Conservation (phyloP, 352 stramenopile species). For the Pythium coloratum region DNA sequence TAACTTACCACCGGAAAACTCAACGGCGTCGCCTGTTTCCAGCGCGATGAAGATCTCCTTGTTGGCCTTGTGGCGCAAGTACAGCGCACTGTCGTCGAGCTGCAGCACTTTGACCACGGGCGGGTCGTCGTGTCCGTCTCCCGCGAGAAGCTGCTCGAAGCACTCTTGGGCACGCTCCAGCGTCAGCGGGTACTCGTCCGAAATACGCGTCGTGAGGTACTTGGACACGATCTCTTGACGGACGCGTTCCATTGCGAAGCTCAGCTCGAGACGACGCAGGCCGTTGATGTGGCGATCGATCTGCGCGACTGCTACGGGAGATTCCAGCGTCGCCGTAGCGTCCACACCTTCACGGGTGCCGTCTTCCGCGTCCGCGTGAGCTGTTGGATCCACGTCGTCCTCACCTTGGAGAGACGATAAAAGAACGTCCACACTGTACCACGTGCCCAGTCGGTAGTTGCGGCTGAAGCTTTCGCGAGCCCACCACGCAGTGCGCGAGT, state of each 20-base stretch:
- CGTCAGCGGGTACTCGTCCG: slow-evolving; percentile 39
- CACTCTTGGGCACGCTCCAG: slow-evolving; percentile 29
- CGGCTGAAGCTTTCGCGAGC: slow-evolving; percentile 76
- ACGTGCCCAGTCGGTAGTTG: slow-evolving; percentile 70
- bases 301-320: slow-evolving; percentile 5
- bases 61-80: slow-evolving; percentile 46
- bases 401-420: slow-evolving; percentile 1
- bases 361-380: background rate
- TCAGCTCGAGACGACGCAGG: slow-evolving; percentile 50
- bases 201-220: slow-evolving; percentile 25
- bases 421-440: slow-evolving; percentile 44
- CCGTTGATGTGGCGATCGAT: slow-evolving; percentile 34
- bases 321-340: background rate
- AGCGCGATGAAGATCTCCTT: slow-evolving; percentile 45
- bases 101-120: slow-evolving; percentile 39
- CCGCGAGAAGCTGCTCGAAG: slow-evolving; percentile 23
- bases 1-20: background rate
- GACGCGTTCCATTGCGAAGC: slow-evolving; percentile 56
- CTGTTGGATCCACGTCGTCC: background rate
- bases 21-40: slow-evolving; percentile 9
- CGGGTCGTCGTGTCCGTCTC: background rate
- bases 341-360: background rate
- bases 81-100: slow-evolving; percentile 38
- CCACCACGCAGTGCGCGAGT: slow-evolving; percentile 68
- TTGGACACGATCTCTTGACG: slow-evolving; percentile 58